These are phyloP conservation scores for Fusarium oxysporum DNA, from an alignment of 2,329 filamentous ascomycete genomes.

Conservation along the genomic window DNA sequence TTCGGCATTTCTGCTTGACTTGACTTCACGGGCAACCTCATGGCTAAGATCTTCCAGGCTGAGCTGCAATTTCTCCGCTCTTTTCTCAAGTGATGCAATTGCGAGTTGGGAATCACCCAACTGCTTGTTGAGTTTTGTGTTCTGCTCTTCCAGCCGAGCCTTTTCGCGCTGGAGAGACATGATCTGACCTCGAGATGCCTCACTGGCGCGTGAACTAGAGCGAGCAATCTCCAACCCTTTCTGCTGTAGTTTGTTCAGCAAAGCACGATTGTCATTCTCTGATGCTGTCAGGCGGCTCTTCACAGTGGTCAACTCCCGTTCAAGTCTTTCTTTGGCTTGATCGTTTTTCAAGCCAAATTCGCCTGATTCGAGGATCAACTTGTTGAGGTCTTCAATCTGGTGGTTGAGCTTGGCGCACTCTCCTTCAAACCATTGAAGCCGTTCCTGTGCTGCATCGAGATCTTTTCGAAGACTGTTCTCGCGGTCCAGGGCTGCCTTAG, in stretches of 20 bases:
- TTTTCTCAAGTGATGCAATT: constrained; percentile 88
- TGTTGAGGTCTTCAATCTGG: constrained; percentile 87
- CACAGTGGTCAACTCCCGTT: constrained; percentile 89
- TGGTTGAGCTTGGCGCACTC: constrained; percentile 81
- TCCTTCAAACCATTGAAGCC: constrained; percentile 81
- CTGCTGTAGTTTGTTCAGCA: constrained; percentile 97
- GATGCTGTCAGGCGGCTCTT: constrained; percentile 91
- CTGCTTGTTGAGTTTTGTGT: constrained; percentile 82
- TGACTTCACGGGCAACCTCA: constrained; percentile 89
- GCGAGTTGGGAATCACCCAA: constrained; percentile 86
- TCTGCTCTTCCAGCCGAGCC: constrained; percentile 83
- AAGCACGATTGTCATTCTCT: constrained; percentile 92
- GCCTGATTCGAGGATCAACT: constrained; percentile 88
- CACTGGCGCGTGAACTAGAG: constrained; percentile 85
- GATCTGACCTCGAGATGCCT: constrained; percentile 83
- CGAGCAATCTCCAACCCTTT: constrained; percentile 97
- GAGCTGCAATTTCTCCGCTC: constrained; percentile 90
- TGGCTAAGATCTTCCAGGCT: constrained; percentile 93
- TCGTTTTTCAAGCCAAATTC: constrained; percentile 91
- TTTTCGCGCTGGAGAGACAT: constrained; percentile 85
- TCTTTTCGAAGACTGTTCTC: constrained; percentile 83
- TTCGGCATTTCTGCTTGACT: constrained; percentile 89
- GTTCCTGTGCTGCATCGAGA: constrained; percentile 80
- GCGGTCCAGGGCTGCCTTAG: constrained; percentile 80
- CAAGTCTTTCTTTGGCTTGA: constrained; percentile 91